phyloP scores from a whole-genome alignment of 73 alveolate species.

The Symbiodinium pilosum region DNA sequence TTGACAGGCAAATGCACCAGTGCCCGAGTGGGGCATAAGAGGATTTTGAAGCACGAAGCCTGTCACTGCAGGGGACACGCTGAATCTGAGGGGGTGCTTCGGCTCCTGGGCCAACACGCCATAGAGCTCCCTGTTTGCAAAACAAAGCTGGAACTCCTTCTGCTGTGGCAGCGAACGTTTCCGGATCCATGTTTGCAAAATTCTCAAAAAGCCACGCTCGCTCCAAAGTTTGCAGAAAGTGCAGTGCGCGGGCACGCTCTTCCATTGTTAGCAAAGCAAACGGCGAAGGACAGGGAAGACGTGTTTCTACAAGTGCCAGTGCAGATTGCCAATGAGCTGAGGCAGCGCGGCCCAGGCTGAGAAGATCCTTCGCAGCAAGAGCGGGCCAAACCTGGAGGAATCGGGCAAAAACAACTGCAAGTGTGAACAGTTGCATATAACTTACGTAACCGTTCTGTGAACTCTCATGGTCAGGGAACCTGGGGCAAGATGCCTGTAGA shows the following conservation, averaged over 20 bases:
- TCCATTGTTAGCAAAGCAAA: neutral
- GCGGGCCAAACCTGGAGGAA: neutral
- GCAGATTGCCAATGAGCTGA: neutral
- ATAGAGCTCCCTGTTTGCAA: constrained; percentile 14
- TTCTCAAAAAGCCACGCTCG: constrained; percentile 51
- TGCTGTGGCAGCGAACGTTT: neutral
- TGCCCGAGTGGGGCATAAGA: constrained; percentile 29
- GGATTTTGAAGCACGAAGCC: neutral
- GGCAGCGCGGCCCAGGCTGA: neutral
- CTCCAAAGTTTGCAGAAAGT: neutral
- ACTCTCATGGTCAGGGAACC: neutral
- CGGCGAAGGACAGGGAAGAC: neutral
- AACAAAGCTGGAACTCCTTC: constrained; percentile 10
- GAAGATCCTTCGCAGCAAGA: neutral
- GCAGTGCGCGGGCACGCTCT: neutral
- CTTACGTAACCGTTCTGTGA: too few species aligned
- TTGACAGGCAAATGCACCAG: constrained; percentile 53
- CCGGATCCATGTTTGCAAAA: constrained; percentile 61
- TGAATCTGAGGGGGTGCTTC: constrained; percentile 54
- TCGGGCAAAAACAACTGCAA: too few species aligned
- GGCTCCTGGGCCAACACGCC: constrained; percentile 89
- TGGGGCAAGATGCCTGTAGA: neutral
- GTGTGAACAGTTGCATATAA: too few species aligned
- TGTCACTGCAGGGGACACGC: constrained; percentile 13
- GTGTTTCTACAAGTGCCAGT: neutral